These are phyloP conservation scores for Aphanomyces astaci DNA, from an alignment of 352 stramenopile genomes.

Conservation along the genomic window DNA sequence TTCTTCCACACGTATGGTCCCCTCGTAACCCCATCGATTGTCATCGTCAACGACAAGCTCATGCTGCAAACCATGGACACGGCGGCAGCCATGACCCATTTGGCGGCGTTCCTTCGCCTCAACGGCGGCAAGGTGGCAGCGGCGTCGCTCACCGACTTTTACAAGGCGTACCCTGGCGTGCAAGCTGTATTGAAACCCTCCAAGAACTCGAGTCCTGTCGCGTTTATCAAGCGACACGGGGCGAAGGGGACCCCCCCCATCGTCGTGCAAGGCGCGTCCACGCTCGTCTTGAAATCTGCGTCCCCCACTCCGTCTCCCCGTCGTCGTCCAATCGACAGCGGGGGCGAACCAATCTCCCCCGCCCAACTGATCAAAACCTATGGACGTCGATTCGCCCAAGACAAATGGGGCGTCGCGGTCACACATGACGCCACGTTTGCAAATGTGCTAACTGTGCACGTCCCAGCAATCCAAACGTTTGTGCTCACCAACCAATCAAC, in stretches of 20 bases:
- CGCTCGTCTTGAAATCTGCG: no score
- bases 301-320: no score
- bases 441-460: neutral
- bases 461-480: neutral
- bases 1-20: neutral
- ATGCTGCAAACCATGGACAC: neutral
- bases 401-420: constrained; percentile 13
- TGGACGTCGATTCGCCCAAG: neutral
- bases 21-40: neutral
- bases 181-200: neutral
- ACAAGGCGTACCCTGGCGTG: neutral
- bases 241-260: neutral
- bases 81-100: neutral
- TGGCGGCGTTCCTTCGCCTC: neutral
- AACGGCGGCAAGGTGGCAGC: neutral
- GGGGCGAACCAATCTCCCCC: neutral
- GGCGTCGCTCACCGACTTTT: neutral
- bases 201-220: neutral
- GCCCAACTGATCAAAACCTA: constrained; percentile 6
- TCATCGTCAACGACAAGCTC: neutral
- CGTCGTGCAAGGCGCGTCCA: neutral
- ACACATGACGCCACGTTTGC: neutral
- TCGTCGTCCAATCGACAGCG: no score
- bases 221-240: constrained; percentile 3
- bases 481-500: neutral